Base-by-base conservation (phyloP, 2,329 filamentous ascomycete species). In the Sarocladium kiliense region DNA sequence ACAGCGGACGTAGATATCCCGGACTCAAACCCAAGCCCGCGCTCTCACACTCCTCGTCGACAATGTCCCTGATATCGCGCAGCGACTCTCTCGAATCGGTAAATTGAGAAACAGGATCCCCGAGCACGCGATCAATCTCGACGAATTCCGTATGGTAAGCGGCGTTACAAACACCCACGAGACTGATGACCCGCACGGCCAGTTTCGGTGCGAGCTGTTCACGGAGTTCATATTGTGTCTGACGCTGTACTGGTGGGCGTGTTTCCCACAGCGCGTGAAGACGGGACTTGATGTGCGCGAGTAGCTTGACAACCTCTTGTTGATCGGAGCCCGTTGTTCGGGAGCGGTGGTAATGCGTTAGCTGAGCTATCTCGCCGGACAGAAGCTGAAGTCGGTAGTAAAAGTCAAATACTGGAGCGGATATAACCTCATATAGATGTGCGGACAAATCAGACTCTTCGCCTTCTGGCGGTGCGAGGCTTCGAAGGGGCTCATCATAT, bases 321-420 rank as follows among this genome's bases (percentile, higher is more conserved):
- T 64, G 62, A 18, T 64, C 62, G 6, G 23, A 44, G 3, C 57
- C 57, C 3, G 57, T 61, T n/a, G 55, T 61, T 16, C 61, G 60
- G 14, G 62, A 61, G 19, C 61, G 62, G 41, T 60, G 62, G 34
- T 64, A 64, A 26, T 63, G 62, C 9, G 60, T 63, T 12, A 61
- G 25, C 3, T 56, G 39, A 6, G 58, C 58, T 14, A 63, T 58
- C n/a, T 61, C 44, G 7, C 55, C 55, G 1, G 61, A 63, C 3
- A 64, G 37, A 5, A 54, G 49, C 53, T 64, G 61, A 5, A 64
- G 58, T 5, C 45, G 55, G 36, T 57, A 58, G 53, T 64, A 64
- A 34, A 62, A 62, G 2, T 58, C 55, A 39, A 62, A 62, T 2
- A 62, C 41, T 1, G 62, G 59, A 11, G 53, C 53, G 34, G 56